Evolutionary conservation across 75 land plant genomes (phyloP), one percentile per base, ranked within the genome.

Genomic region (Pinus albicaulis): DNA sequence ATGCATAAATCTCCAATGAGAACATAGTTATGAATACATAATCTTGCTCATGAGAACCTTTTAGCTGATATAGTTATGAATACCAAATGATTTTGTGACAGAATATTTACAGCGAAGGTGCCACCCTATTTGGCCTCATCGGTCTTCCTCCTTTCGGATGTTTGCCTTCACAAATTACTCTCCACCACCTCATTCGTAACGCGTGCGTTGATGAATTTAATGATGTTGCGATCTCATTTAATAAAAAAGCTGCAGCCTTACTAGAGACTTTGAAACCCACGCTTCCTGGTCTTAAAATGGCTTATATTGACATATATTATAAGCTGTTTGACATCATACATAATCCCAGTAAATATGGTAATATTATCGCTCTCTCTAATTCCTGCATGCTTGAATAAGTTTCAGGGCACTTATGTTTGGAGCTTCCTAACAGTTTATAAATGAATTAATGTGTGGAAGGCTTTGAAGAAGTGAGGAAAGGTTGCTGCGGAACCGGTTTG

Each of bases 321-420:
- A 28, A 28, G 28, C 28, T 28, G 28, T 1, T 28, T 28, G 28
- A 28, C 28, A 28, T 28, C 1, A 28, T 28, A 28, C 0, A 28
- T 0, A 28, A 28, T 28, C 28, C 28, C 28, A 28, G 28, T 28
- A 28, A 28, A 28, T 28, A 87, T 57, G 95, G 95, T 90, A 85
- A 16, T 62, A 13, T 34, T 17, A 5, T n/a, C 0, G 28, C 28
- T 28, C 28, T 28, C 1, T 28, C 28, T 28, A 28, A 28, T 28
- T 1, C 28, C 28, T 28, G 0, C 28, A 28, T 28, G 28, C 28
- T 28, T 28, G 28, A 28, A 28, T 28, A 1, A 28, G 28, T 28
- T 28, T 28, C 28, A 28, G 0, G 28, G 28, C 28, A 28, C 28
- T 28, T 28, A 1, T 28, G 28, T 28, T 28, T 0, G 28, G 28